Conservation (phyloP, 768 basidiomycete genomes). For the Cyclocybe cylindracea region DNA sequence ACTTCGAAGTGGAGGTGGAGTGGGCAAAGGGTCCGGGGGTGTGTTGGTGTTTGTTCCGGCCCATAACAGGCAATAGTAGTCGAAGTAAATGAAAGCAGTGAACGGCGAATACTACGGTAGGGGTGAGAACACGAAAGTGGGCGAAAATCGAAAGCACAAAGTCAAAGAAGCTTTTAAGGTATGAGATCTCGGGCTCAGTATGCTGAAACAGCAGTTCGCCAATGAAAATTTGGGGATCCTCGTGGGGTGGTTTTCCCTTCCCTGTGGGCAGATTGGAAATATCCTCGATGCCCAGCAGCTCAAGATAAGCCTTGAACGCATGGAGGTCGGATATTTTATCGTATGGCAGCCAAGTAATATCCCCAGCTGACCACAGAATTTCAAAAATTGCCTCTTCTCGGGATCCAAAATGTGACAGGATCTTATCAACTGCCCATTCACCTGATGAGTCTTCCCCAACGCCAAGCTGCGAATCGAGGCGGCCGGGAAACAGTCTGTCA, state of each 20-base stretch:
- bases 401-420: conserved; percentile 16
- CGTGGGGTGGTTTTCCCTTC: not conserved
- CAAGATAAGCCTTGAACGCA: conserved; percentile 26
- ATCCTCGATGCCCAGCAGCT: conserved; percentile 22
- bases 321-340: conserved; percentile 18
- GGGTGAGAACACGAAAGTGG: too few species aligned
- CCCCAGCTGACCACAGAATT: conserved; percentile 12
- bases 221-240: conserved; percentile 4
- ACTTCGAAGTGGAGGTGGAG: too few species aligned
- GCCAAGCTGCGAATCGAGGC: conserved; percentile 17
- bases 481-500: conserved; percentile 30
- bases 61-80: too few species aligned
- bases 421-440: conserved; percentile 26
- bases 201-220: too few species aligned
- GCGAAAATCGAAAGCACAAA: too few species aligned
- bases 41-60: too few species aligned
- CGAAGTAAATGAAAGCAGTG: too few species aligned
- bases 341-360: conserved; percentile 20
- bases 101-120: too few species aligned
- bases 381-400: conserved; percentile 1
- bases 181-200: too few species aligned
- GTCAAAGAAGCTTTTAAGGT: too few species aligned
- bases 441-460: not conserved
- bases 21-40: too few species aligned
- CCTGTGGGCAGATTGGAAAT: conserved; percentile 3